Conservation (phyloP, 2,329 filamentous ascomycete species). For the Harringtonia aguacate region DNA sequence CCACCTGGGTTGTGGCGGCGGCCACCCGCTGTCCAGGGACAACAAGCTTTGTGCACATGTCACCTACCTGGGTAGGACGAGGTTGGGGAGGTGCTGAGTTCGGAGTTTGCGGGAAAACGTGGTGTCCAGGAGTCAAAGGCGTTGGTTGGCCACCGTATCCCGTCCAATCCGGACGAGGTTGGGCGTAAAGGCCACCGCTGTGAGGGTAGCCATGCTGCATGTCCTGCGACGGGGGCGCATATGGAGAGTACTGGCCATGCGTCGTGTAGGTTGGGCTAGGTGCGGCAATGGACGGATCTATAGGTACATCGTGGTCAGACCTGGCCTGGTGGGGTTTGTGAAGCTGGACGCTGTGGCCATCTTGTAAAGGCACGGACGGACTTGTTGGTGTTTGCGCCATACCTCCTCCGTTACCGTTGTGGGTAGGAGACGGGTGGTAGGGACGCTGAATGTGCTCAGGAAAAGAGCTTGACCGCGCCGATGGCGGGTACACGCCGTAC, state of each 20-base stretch:
- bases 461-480: slow-evolving; percentile 73
- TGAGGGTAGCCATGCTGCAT: slow-evolving; percentile 71
- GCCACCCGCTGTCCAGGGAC: too few relatives aligned
- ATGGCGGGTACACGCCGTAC: slow-evolving; percentile 67
- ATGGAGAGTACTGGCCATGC: slow-evolving; percentile 76
- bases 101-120: slow-evolving; percentile 44
- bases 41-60: too few relatives aligned
- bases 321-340: slow-evolving; percentile 61
- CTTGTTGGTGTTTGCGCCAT: slow-evolving; percentile 97
- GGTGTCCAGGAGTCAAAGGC: slow-evolving; percentile 39
- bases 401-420: slow-evolving; percentile 65
- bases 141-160: slow-evolving; percentile 48
- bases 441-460: slow-evolving; percentile 79
- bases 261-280: slow-evolving; percentile 72
- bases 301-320: slow-evolving; percentile 95
- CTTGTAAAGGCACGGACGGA: slow-evolving; percentile 85
- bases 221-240: slow-evolving; percentile 70
- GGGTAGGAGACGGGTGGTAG: slow-evolving; percentile 68
- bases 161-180: slow-evolving; percentile 65
- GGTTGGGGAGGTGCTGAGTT: slow-evolving; percentile 43
- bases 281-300: slow-evolving; percentile 96
- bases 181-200: slow-evolving; percentile 53
- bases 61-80: slow-evolving; percentile 50
- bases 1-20: too few relatives aligned
- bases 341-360: slow-evolving; percentile 67